Evolutionary conservation across 106 monocot genomes (phyloP).

Genomic region (Iris macrosiphon): DNA sequence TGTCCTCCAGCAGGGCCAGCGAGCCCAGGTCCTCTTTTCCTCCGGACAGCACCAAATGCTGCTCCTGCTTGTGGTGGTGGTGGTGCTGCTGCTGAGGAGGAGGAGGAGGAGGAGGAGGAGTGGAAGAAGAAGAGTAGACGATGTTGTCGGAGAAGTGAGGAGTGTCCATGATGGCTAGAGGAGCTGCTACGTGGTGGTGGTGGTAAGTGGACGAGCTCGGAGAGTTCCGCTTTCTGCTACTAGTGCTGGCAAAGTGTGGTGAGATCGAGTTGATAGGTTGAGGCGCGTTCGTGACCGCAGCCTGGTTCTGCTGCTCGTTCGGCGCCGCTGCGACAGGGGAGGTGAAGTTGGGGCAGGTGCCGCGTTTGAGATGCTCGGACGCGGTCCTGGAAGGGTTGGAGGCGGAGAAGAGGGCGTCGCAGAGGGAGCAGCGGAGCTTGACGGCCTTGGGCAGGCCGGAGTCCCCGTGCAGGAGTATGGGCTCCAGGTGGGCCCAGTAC

Average conservation of each 20-base stretch:
- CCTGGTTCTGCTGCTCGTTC: neutral
- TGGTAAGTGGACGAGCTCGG: neutral
- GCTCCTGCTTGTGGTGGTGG: too few relatives aligned
- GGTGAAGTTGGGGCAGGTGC: constrained; percentile 46
- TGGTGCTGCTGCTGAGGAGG: constrained; percentile 5
- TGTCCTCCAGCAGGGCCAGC: constrained; percentile 52
- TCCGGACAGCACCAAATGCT: constrained; percentile 37
- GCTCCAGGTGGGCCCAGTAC: constrained; percentile 64
- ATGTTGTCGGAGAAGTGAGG: neutral
- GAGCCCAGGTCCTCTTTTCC: constrained; percentile 56
- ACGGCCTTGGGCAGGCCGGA: constrained; percentile 45
- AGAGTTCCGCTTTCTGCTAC: neutral
- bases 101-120: constrained; percentile 15
- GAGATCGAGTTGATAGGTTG: constrained; percentile 23
- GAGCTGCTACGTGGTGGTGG: neutral
- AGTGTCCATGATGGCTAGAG: constrained; percentile 12
- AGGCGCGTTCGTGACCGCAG: neutral
- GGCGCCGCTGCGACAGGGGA: constrained; percentile 10
- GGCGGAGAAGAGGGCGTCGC: constrained; percentile 55
- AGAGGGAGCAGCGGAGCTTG: constrained; percentile 65
- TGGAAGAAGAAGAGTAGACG: constrained; percentile 1
- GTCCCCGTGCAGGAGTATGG: constrained; percentile 30
- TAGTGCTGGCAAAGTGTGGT: too few relatives aligned
- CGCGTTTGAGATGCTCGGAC: constrained; percentile 63
- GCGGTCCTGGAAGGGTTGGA: constrained; percentile 70